Percentiles rank a stretch among this genome's conserved stretches.
Evolutionary conservation across 192 early-diverging fungal genomes (phyloP).

Genomic region (Dissophora ornata): DNA sequence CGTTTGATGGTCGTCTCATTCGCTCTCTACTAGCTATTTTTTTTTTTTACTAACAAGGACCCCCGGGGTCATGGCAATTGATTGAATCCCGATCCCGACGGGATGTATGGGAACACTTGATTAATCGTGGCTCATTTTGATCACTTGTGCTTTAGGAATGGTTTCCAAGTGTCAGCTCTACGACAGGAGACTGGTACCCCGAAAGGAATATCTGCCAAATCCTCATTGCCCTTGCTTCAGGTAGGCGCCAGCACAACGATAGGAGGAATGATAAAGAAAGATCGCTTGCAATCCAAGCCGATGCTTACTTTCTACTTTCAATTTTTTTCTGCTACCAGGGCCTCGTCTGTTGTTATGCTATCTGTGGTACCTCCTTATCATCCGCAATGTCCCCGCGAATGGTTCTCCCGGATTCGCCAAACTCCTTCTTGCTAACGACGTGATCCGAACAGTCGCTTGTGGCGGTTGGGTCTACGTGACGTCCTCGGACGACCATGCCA

Average conservation of each 20-base stretch:
- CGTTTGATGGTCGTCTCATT: no score
- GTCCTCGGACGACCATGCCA: constrained; percentile 80
- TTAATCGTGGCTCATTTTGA: no score
- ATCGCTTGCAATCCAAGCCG: no score
- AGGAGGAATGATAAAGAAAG: no score
- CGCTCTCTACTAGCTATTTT: no score
- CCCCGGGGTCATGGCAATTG: no score
- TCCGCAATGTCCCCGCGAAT: constrained; percentile 44
- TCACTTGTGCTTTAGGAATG: constrained; percentile 65
- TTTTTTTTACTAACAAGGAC: no score
- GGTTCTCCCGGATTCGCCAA: constrained; percentile 56
- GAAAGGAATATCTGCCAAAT: constrained; percentile 82
- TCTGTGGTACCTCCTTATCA: constrained; percentile 48
- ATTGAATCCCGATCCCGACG: no score
- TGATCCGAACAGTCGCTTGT: constrained; percentile 77
- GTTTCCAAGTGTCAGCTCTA: constrained; percentile 86
- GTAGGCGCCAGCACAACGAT: constrained; percentile 20
- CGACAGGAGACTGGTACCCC: constrained; percentile 85
- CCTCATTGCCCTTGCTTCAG: constrained; percentile 78
- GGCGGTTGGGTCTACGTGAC: constrained; percentile 91
- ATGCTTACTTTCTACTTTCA: neutral
- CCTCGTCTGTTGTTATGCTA: constrained; percentile 64
- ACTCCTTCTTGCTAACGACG: constrained; percentile 50
- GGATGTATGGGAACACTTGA: no score
- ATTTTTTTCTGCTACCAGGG: constrained; percentile 25